Percentiles rank a stretch among this genome's conserved stretches.
These are phyloP conservation scores for Clavariopsis aquatica DNA, from an alignment of 495 filamentous ascomycete species.

Conservation along the genomic window DNA sequence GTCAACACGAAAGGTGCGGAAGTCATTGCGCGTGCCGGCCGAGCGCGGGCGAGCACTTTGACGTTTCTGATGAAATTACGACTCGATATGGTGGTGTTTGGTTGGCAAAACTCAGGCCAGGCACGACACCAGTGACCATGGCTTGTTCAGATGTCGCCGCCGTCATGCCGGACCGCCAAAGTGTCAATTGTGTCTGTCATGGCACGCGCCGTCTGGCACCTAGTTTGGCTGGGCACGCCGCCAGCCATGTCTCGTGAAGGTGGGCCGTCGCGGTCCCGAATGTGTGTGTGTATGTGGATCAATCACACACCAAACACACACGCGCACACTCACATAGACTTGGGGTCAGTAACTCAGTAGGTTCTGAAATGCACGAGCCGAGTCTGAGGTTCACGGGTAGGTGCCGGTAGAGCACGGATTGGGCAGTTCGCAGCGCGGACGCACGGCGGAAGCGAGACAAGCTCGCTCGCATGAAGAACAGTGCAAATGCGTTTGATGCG, in stretches of 20 bases:
- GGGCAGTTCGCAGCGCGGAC: background rate
- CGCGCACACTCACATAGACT: no score
- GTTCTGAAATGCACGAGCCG: constrained; percentile 14
- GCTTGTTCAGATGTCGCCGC: constrained; percentile 8
- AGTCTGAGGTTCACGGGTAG: constrained; percentile 7
- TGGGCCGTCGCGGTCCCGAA: constrained; percentile 11
- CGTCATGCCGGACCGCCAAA: constrained; percentile 8
- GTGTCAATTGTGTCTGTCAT: constrained; percentile 11
- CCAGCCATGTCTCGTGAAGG: constrained; percentile 16
- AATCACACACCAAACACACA: background rate
- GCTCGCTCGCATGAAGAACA: constrained; percentile 9
- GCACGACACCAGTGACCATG: background rate
- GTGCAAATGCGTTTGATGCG: constrained; percentile 1
- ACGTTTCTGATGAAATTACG: constrained; percentile 15
- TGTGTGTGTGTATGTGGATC: background rate
- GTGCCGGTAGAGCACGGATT: background rate
- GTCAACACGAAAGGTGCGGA: background rate
- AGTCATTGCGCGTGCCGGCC: background rate
- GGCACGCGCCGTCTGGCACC: background rate
- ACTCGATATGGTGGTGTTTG: constrained; percentile 12
- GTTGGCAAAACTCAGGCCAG: background rate
- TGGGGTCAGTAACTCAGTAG: no score
- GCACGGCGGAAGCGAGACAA: background rate
- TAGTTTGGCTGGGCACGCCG: background rate
- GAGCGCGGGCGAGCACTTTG: constrained; percentile 14